Conservation (phyloP, 148 eudicot genomes). For the Talinum fruticosum region DNA sequence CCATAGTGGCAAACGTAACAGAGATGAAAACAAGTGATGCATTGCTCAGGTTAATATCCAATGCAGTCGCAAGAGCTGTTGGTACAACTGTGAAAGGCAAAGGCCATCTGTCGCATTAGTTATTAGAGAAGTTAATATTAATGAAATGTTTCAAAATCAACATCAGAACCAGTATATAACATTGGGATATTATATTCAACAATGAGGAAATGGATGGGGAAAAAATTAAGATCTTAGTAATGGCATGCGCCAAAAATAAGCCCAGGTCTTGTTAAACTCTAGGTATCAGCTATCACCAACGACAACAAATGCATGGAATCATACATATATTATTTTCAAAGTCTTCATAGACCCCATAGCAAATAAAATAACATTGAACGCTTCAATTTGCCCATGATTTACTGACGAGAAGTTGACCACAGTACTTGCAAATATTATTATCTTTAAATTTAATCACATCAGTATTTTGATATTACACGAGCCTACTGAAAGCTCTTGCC, state of each 20-base stretch:
- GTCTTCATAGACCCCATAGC: not conserved
- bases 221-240: not conserved
- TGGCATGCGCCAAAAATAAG: not conserved
- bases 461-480: not conserved
- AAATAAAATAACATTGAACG: not conserved
- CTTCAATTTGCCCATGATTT: not conserved
- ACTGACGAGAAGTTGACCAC: not conserved
- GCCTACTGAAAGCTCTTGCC: not conserved
- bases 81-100: constrained; percentile 97
- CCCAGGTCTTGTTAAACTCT: not conserved
- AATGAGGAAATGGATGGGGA: not conserved
- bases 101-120: constrained; percentile 93
- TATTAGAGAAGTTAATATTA: constrained; percentile 55
- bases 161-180: not conserved
- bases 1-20: constrained; percentile 99
- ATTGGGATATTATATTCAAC: constrained; percentile 2
- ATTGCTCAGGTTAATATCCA: constrained; percentile 96
- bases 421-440: constrained; percentile 2
- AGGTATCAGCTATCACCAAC: not conserved
- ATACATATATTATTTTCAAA: not conserved
- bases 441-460: not conserved
- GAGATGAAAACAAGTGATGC: constrained; percentile 97
- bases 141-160: constrained; percentile 6
- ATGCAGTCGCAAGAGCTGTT: constrained; percentile 83
- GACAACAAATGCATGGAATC: not conserved